Evolutionary conservation across 768 basidiomycete genomes (phyloP).

Genomic region (Grammothele lineata): DNA sequence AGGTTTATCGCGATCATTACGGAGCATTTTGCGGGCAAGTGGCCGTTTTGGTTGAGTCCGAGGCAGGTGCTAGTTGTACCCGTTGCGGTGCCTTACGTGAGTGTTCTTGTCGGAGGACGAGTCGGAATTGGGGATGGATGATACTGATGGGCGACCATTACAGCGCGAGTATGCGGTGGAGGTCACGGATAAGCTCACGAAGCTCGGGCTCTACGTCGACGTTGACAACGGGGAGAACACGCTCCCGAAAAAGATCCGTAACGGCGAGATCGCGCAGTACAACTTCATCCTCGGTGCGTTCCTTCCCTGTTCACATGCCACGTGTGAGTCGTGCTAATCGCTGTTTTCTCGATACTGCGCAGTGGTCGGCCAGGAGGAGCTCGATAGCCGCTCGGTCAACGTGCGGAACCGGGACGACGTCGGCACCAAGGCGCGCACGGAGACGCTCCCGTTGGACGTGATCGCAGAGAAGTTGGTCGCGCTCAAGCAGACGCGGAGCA

Average conservation of each 20-base stretch:
- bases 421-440: slow-evolving; percentile 76
- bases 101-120: slow-evolving; percentile 30
- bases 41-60: slow-evolving; percentile 99
- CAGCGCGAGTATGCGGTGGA: slow-evolving; percentile 90
- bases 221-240: slow-evolving; percentile 92
- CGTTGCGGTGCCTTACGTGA: slow-evolving; percentile 82
- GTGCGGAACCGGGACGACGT: slow-evolving; percentile 94
- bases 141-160: slow-evolving; percentile 8
- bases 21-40: slow-evolving; percentile 97
- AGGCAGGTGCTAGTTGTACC: slow-evolving; percentile 94
- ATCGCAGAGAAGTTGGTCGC: slow-evolving; percentile 64
- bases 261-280: slow-evolving; percentile 95
- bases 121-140: neutral
- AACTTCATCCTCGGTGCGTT: slow-evolving; percentile 89
- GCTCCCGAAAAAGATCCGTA: slow-evolving; percentile 94
- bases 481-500: slow-evolving; percentile 57
- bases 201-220: slow-evolving; percentile 79
- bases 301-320: neutral
- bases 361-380: slow-evolving; percentile 96
- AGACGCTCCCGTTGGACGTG: slow-evolving; percentile 69
- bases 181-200: slow-evolving; percentile 62
- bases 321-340: too few relatives aligned
- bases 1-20: slow-evolving; percentile 96
- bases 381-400: slow-evolving; percentile 84
- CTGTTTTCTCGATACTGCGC: slow-evolving; percentile 1